phyloP scores from a whole-genome alignment of 1,284 basidiomycete species.

The Phellinidium pouzarii region DNA sequence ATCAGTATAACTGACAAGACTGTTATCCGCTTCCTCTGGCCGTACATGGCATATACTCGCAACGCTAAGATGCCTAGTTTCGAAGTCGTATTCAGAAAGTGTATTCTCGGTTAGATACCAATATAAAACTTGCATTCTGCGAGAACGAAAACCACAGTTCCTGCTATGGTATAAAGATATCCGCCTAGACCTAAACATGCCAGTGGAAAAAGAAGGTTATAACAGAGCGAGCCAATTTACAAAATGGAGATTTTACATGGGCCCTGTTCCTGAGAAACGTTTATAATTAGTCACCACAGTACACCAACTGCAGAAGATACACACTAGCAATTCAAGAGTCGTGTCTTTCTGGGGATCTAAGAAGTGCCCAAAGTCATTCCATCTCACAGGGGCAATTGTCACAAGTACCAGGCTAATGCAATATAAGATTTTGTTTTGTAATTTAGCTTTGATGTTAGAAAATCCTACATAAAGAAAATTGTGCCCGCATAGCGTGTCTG shows the following conservation, averaged over 20 bases:
- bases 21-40: background rate
- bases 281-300: background rate
- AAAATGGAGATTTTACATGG: background rate
- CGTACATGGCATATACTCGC: slow-evolving; percentile 5
- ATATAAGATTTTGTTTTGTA: background rate
- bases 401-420: background rate
- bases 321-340: background rate
- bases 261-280: background rate
- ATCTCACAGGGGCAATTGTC: background rate
- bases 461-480: slow-evolving; percentile 5
- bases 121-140: slow-evolving; percentile 1
- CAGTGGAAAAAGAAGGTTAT: background rate
- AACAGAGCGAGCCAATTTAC: no score
- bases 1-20: slow-evolving; percentile 2
- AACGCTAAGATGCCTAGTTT: slow-evolving; percentile 5
- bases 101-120: background rate
- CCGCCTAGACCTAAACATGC: slow-evolving; percentile 3
- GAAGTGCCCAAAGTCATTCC: background rate
- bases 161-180: background rate
- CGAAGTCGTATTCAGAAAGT: background rate
- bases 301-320: background rate
- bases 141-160: background rate
- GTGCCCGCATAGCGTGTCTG: slow-evolving; percentile 3
- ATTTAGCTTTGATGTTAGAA: background rate
- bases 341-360: background rate